Conservation (phyloP, 2,329 filamentous ascomycete species). For the Alternaria gaisen region DNA sequence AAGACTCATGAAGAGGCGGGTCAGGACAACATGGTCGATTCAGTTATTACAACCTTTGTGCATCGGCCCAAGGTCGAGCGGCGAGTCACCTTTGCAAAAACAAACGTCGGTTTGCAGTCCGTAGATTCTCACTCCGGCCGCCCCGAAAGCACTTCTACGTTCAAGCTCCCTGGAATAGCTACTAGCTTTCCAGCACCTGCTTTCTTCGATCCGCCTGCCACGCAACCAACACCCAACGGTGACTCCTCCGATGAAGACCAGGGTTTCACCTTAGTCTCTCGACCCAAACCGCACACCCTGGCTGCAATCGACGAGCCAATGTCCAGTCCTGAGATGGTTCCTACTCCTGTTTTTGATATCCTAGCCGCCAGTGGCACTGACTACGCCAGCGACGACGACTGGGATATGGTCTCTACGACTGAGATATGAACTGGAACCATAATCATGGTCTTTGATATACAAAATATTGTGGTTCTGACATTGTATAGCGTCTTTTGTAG, state of each 20-base stretch:
- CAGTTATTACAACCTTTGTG: conserved; percentile 19
- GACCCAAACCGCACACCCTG: conserved; percentile 15
- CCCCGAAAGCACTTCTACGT: background rate
- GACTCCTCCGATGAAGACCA: conserved; percentile 33
- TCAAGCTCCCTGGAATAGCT: background rate
- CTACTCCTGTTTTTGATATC: conserved; percentile 11
- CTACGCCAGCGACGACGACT: conserved; percentile 24
- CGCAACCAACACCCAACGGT: background rate
- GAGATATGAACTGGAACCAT: background rate
- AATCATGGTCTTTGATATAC: background rate
- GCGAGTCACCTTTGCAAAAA: conserved; percentile 1
- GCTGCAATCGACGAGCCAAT: conserved; percentile 9
- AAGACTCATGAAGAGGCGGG: background rate
- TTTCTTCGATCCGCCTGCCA: background rate
- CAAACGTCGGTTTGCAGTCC: background rate
- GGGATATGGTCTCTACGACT: conserved; percentile 14
- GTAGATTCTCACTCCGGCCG: background rate
- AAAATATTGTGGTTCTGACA: background rate
- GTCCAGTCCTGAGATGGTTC: conserved; percentile 24
- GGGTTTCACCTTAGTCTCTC: conserved; percentile 34
- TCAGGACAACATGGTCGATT: conserved; percentile 4
- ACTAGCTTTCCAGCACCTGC: background rate
- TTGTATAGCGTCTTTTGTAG: background rate
- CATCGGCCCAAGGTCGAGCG: conserved; percentile 17
- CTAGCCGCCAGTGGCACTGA: conserved; percentile 17